A percentile compares a stretch with the other conserved stretches of the same genome.
These are phyloP conservation scores for Ligustrum vulgare DNA, from an alignment of 257 asterid species.

Conservation along the genomic window DNA sequence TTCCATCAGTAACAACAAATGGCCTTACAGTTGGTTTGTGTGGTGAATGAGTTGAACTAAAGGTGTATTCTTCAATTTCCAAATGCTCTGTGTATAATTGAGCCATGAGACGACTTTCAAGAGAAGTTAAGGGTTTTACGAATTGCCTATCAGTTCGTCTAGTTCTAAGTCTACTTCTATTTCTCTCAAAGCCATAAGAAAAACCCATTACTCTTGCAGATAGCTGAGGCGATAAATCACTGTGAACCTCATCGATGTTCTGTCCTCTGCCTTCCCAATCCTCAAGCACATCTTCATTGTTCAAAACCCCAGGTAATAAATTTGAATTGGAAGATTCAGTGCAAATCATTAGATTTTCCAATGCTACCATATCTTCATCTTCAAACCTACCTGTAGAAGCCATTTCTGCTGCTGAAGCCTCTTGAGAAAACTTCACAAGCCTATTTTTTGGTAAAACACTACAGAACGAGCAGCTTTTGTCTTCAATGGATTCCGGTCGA, in stretches of 20 bases:
- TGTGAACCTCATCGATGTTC: conserved; percentile 26
- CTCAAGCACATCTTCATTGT: conserved; percentile 32
- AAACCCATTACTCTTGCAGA: conserved; percentile 39
- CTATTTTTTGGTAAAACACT: conserved; percentile 23
- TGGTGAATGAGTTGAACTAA: conserved; percentile 29
- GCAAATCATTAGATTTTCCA: conserved; percentile 19
- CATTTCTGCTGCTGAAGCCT: conserved; percentile 31
- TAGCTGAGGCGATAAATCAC: conserved; percentile 36
- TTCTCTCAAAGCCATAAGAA: conserved; percentile 47
- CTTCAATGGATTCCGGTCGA: conserved; percentile 28
- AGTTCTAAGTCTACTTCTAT: conserved; percentile 51
- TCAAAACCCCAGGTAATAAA: conserved; percentile 17
- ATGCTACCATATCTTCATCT: conserved; percentile 27
- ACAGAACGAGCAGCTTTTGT: conserved; percentile 24
- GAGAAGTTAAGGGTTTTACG: conserved; percentile 57
- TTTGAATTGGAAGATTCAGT: conserved; percentile 23
- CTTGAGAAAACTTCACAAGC: conserved; percentile 25
- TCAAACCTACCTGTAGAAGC: conserved; percentile 39
- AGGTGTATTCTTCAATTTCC: conserved; percentile 45
- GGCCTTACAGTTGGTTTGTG: conserved; percentile 45
- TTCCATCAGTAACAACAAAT: conserved; percentile 57
- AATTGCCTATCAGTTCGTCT: conserved; percentile 36
- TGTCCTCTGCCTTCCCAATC: conserved; percentile 27
- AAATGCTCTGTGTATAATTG: conserved; percentile 59
- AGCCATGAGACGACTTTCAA: conserved; percentile 87